Evolutionary conservation across 495 filamentous ascomycete genomes (phyloP).

Genomic region (Penicillium parvum): DNA sequence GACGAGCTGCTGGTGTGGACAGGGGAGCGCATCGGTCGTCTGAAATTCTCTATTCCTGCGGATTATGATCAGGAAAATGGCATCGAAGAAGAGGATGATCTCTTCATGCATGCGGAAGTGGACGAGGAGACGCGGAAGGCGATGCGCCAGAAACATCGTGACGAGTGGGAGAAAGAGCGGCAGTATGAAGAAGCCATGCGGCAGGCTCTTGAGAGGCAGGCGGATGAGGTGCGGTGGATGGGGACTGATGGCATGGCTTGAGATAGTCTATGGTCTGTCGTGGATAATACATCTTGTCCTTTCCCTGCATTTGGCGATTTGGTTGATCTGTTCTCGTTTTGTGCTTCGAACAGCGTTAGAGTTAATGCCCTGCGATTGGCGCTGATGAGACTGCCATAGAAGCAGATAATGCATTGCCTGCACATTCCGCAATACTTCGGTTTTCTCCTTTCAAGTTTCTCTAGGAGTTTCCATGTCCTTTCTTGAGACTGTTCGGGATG

Average conservation of each 20-base stretch:
- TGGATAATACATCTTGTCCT: no score
- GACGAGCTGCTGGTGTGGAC: constrained; percentile 77
- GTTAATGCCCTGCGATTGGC: no score
- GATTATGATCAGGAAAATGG: constrained; percentile 42
- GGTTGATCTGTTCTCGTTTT: no score
- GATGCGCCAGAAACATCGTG: constrained; percentile 39
- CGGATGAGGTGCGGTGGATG: constrained; percentile 77
- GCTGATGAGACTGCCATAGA: no score
- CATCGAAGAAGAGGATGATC: constrained; percentile 40
- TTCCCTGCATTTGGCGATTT: no score
- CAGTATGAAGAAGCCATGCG: constrained; percentile 68
- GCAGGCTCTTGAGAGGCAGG: constrained; percentile 69
- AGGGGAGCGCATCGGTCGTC: constrained; percentile 69
- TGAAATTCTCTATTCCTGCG: constrained; percentile 54
- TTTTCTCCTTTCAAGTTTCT: no score
- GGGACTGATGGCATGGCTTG: constrained; percentile 57
- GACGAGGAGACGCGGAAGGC: constrained; percentile 35
- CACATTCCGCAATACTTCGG: no score
- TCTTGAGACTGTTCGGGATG: no score
- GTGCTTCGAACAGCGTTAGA: no score
- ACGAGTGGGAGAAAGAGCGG: constrained; percentile 40
- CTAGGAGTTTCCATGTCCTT: no score
- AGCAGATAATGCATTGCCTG: no score
- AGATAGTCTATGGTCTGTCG: no score
- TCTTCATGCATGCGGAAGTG: constrained; percentile 31